phyloP scores from a whole-genome alignment of 257 asterid genomes.

The Rehmannia glutinosa region DNA sequence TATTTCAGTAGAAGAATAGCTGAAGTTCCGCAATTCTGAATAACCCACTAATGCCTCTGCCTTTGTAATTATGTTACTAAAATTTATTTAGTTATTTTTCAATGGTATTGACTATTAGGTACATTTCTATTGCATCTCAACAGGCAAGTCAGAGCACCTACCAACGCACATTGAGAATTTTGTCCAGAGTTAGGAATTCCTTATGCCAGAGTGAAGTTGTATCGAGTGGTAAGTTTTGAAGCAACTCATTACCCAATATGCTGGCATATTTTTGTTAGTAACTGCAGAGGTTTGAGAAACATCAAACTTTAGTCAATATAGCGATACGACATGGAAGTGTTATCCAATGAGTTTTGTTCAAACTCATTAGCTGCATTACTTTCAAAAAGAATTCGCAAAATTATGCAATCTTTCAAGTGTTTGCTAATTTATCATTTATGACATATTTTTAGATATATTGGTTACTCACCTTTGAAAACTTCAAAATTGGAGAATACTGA shows the following conservation, averaged over 20 bases:
- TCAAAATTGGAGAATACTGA: conserved; percentile 12
- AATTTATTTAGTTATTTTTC: neutral
- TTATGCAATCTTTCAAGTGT: too few species aligned
- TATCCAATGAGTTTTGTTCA: too few species aligned
- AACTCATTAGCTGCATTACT: too few species aligned
- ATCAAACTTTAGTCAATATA: too few species aligned
- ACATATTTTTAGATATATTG: too few species aligned
- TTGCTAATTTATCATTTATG: too few species aligned
- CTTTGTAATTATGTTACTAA: neutral
- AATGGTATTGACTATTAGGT: neutral
- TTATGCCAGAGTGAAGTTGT: conserved; percentile 38
- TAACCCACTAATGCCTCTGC: neutral
- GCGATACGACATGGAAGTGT: too few species aligned
- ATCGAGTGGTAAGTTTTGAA: conserved; percentile 39
- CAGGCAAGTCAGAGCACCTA: conserved; percentile 80
- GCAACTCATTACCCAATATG: neutral
- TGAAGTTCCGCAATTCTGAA: too few species aligned
- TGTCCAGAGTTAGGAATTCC: conserved; percentile 57
- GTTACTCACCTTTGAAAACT: conserved; percentile 14
- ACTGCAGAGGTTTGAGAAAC: too few species aligned
- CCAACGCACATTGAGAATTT: conserved; percentile 72
- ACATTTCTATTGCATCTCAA: conserved; percentile 10
- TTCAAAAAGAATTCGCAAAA: too few species aligned
- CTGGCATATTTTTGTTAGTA: neutral
- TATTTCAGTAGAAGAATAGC: too few species aligned